These are phyloP conservation scores for Lolium multiflorum DNA, from an alignment of 176 grass and related monocot species.

Conservation along the genomic window DNA sequence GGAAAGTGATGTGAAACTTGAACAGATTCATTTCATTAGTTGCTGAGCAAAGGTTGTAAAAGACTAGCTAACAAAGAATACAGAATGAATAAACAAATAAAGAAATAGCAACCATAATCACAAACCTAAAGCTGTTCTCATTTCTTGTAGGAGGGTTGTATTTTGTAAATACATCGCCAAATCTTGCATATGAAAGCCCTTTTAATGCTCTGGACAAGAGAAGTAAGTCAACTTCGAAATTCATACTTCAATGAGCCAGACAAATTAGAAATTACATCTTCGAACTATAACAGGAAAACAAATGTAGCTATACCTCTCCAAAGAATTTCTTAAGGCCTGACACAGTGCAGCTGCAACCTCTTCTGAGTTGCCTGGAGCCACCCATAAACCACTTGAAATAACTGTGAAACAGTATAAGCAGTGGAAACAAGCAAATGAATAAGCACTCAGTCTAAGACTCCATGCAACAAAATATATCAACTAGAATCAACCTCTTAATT, in stretches of 20 bases:
- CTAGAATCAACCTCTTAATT: constrained; percentile 86
- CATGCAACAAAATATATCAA: constrained; percentile 22
- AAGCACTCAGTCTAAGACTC: constrained; percentile 32
- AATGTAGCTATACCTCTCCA: constrained; percentile 85
- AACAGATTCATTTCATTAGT: constrained; percentile 6
- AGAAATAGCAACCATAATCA: constrained; percentile 32
- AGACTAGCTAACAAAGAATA: constrained; percentile 1
- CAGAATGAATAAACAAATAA: constrained; percentile 28
- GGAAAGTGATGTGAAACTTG: constrained; percentile 34
- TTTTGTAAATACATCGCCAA: constrained; percentile 97
- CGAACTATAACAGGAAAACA: constrained; percentile 35
- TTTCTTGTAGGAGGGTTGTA: constrained; percentile 70
- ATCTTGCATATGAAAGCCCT: constrained; percentile 90
- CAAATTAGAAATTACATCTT: constrained; percentile 13
- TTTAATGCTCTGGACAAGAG: constrained; percentile 69
- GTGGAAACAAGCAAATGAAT: constrained; percentile 34
- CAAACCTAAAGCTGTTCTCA: constrained; percentile 79
- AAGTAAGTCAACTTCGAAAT: constrained; percentile 17
- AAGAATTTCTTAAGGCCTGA: constrained; percentile 89
- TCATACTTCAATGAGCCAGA: constrained; percentile 26
- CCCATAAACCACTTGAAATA: constrained; percentile 87
- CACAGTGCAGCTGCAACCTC: constrained; percentile 85
- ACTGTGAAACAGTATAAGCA: constrained; percentile 56
- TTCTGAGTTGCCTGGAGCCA: constrained; percentile 94
- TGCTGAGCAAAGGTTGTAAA: neutral